Conservation (phyloP, 306 rosid species). For the Lupinus albus region DNA sequence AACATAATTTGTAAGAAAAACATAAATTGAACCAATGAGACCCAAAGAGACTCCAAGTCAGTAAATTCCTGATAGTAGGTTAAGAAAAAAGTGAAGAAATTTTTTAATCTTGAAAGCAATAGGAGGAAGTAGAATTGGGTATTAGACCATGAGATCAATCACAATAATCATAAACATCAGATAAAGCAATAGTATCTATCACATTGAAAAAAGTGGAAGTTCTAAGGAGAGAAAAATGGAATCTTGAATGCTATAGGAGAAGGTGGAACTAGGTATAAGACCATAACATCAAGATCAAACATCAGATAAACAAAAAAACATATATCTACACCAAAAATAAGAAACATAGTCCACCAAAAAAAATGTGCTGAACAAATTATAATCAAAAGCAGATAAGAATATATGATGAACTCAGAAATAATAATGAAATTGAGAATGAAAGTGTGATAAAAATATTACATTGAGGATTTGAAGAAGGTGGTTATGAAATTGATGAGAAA, state of each 20-base stretch:
- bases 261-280: neutral
- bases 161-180: no score
- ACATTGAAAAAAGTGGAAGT: neutral
- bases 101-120: no score
- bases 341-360: no score
- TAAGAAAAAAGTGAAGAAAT: neutral
- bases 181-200: no score
- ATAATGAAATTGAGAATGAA: conserved; percentile 14
- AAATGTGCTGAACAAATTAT: no score
- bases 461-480: conserved; percentile 57
- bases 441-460: conserved; percentile 42
- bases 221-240: neutral
- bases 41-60: no score
- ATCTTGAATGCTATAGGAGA: neutral
- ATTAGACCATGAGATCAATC: no score
- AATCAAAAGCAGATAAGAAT: no score
- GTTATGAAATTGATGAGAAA: conserved; percentile 35
- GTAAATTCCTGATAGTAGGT: no score
- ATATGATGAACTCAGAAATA: conserved; percentile 33
- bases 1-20: conserved; percentile 3
- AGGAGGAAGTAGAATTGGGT: no score
- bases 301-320: conserved; percentile 6
- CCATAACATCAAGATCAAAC: conserved; percentile 8
- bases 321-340: neutral
- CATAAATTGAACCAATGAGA: neutral